Conservation (phyloP, 495 filamentous ascomycete species). For the Penicillium pulvis region DNA sequence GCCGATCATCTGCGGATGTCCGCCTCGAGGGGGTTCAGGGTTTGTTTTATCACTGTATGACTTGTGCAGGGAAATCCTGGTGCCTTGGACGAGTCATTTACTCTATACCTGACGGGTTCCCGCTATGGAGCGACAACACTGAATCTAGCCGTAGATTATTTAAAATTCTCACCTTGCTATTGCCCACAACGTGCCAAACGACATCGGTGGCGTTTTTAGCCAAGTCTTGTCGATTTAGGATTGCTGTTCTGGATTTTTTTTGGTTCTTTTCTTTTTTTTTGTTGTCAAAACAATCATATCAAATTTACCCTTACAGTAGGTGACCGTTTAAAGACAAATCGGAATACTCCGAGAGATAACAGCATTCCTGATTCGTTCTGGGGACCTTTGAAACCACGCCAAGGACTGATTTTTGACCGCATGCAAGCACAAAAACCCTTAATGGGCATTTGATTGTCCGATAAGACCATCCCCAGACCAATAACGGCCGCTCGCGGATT, state of each 20-base stretch:
- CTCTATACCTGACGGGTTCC: conserved; percentile 6
- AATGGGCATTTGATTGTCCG: conserved; percentile 1
- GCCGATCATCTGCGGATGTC: conserved; percentile 12
- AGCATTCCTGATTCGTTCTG: conserved; percentile 27
- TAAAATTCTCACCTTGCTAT: neutral
- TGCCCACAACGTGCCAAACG: conserved; percentile 22
- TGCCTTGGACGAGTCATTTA: conserved; percentile 1
- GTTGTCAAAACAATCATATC: neutral
- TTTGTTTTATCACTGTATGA: neutral
- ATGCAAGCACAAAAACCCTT: conserved; percentile 17
- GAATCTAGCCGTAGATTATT: neutral
- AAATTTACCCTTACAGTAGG: neutral
- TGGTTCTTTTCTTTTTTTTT: neutral
- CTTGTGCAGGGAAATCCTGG: neutral
- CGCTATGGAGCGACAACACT: neutral
- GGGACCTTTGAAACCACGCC: conserved; percentile 13
- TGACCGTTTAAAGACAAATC: conserved; percentile 4
- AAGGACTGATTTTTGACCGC: conserved; percentile 9
- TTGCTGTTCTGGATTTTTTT: conserved; percentile 5
- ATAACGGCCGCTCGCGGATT: conserved; percentile 17
- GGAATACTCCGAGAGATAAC: conserved; percentile 26
- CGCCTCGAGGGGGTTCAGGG: conserved; percentile 5
- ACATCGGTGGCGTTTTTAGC: conserved; percentile 36
- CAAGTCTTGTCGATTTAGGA: conserved; percentile 13
- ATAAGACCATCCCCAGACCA: conserved; percentile 21